phyloP scores from a whole-genome alignment of 768 basidiomycete species.

The Lactarius deliciosus region DNA sequence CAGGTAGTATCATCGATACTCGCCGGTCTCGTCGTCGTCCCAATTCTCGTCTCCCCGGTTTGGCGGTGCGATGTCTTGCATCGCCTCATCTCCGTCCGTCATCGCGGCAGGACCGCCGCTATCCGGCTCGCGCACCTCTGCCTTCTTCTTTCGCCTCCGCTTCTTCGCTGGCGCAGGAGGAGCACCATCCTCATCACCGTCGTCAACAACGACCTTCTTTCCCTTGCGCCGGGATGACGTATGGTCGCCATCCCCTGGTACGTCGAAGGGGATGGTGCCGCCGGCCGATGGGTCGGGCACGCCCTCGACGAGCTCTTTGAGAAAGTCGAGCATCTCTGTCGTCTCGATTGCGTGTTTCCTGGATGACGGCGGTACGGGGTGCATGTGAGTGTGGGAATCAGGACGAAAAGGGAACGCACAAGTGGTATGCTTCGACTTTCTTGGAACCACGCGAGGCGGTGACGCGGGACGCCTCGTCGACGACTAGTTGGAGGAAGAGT shows the following conservation, averaged over 20 bases:
- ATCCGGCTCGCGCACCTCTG: conserved; percentile 38
- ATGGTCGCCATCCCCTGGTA: conserved; percentile 59
- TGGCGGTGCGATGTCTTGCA: conserved; percentile 29
- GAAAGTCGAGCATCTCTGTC: conserved; percentile 88
- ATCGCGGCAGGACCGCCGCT: conserved; percentile 37
- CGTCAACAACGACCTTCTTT: conserved; percentile 47
- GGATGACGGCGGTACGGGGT: conserved; percentile 1
- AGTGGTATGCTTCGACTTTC: conserved; percentile 89
- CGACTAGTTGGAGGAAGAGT: conserved; percentile 81
- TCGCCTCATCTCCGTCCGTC: conserved; percentile 40
- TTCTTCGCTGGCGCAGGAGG: conserved; percentile 43
- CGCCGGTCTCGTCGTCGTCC: conserved; percentile 36
- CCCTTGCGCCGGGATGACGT: conserved; percentile 56
- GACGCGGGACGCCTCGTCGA: conserved; percentile 81
- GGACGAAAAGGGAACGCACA: conserved; percentile 54
- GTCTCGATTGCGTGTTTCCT: conserved; percentile 93
- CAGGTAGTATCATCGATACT: conserved; percentile 1
- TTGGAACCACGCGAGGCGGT: conserved; percentile 75
- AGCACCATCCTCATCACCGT: conserved; percentile 38
- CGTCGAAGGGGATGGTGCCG: conserved; percentile 71
- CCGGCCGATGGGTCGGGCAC: conserved; percentile 88
- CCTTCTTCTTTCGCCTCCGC: conserved; percentile 53
- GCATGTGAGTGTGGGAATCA: not conserved
- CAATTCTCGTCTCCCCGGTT: conserved; percentile 40
- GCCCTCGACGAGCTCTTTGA: conserved; percentile 84